Evolutionary conservation across 495 filamentous ascomycete genomes (phyloP).

Genomic region (Cudoniella acicularis): DNA sequence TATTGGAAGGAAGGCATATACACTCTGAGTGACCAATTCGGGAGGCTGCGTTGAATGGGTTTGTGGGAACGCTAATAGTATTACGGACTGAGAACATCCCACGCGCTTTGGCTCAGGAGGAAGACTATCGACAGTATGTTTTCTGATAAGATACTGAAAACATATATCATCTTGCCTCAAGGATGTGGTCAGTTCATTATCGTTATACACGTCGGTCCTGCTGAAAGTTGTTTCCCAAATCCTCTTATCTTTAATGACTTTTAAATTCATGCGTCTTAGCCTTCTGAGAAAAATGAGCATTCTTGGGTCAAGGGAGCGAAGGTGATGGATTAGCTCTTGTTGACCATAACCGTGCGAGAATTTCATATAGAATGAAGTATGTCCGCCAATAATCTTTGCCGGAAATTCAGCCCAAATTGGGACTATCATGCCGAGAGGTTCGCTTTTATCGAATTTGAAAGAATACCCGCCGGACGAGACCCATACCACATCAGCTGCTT

Average conservation of each 20-base stretch:
- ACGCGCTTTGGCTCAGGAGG: not conserved
- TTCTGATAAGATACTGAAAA: not conserved
- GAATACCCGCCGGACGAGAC: slow-evolving; percentile 35
- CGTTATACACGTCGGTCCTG: not conserved
- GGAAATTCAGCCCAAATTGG: slow-evolving; percentile 13
- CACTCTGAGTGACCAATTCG: slow-evolving; percentile 1
- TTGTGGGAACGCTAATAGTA: slow-evolving; percentile 12
- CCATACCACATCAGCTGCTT: slow-evolving; percentile 34
- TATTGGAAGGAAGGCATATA: slow-evolving; percentile 21
- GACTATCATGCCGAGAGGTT: slow-evolving; percentile 28
- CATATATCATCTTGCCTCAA: not conserved
- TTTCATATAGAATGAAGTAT: not conserved
- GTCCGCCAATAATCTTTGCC: not conserved
- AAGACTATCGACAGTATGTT: not conserved
- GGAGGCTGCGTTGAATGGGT: not conserved
- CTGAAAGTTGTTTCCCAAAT: not conserved
- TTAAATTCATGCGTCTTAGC: not conserved
- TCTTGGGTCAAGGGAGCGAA: not conserved
- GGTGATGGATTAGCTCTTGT: slow-evolving; percentile 2
- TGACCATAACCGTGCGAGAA: not conserved
- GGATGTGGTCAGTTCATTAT: not conserved
- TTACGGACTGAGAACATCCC: not conserved
- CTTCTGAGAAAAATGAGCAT: slow-evolving; percentile 9
- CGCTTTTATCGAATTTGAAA: slow-evolving; percentile 33
- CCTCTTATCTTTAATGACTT: not conserved